phyloP scores from a whole-genome alignment of 164 flowering plant species.

The Magnolia sinica region DNA sequence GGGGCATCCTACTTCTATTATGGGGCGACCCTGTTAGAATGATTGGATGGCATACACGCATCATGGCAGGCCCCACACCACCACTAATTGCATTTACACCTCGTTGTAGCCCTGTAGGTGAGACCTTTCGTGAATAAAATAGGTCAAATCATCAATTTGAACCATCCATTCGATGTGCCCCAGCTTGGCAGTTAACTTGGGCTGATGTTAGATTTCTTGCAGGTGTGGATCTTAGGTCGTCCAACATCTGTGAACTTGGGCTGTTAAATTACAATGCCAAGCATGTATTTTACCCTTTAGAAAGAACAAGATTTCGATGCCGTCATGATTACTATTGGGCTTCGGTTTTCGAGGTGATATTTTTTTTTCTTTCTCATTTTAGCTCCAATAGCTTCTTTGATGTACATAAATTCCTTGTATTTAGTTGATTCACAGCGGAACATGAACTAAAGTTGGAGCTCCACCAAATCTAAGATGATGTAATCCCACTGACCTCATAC shows the following conservation, averaged over 20 bases:
- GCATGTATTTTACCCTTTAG: conserved; percentile 55
- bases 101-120: too few species aligned
- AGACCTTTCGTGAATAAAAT: too few species aligned
- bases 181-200: not conserved
- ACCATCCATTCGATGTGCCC: not conserved
- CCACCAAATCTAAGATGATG: not conserved
- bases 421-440: not conserved
- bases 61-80: too few species aligned
- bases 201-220: conserved; percentile 16
- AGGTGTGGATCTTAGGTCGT: conserved; percentile 93
- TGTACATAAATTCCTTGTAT: not conserved
- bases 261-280: conserved; percentile 69
- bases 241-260: conserved; percentile 91
- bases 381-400: not conserved
- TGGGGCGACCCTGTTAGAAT: too few species aligned
- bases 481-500: not conserved
- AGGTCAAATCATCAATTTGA: too few species aligned
- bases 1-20: too few species aligned
- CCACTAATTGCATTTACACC: too few species aligned
- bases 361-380: not conserved
- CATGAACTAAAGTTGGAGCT: not conserved
- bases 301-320: conserved; percentile 65
- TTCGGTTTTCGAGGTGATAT: conserved; percentile 69
- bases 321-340: conserved; percentile 97
- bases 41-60: too few species aligned